These are phyloP conservation scores for Lenwebbia sp. DNA, from an alignment of 345 rosid species.

Conservation along the genomic window DNA sequence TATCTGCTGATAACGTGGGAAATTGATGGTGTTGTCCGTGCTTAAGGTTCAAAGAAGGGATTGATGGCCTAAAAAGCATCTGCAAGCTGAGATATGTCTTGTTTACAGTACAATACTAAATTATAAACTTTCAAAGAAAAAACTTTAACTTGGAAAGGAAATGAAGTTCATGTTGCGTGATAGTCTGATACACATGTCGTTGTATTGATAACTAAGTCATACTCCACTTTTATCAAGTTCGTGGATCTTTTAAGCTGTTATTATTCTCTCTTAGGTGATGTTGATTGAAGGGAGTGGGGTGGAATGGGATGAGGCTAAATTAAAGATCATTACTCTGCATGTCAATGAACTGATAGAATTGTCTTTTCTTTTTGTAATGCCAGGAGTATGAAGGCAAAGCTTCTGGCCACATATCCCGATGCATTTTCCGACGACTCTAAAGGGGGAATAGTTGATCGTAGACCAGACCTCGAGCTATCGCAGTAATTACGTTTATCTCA, in stretches of 20 bases:
- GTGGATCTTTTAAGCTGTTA: neutral
- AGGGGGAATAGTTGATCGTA: conserved; percentile 50
- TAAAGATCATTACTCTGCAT: neutral
- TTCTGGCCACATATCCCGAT: conserved; percentile 73
- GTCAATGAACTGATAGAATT: neutral
- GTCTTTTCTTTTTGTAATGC: neutral
- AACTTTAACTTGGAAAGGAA: neutral
- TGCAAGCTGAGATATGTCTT: neutral
- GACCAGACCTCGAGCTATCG: conserved; percentile 76
- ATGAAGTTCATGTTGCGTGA: neutral
- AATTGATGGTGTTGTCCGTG: neutral
- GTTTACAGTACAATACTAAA: neutral
- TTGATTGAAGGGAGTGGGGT: neutral
- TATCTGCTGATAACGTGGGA: neutral
- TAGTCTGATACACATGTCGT: neutral
- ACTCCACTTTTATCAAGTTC: neutral
- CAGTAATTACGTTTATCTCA: conserved; percentile 2
- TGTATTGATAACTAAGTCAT: neutral
- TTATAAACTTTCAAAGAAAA: neutral
- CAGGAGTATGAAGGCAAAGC: conserved; percentile 69
- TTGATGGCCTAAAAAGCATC: neutral
- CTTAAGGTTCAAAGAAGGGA: neutral
- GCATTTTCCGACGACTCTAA: conserved; percentile 74
- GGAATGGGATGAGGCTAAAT: neutral
- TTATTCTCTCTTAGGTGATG: neutral